Evolutionary conservation across 1,139 yeast species (phyloP), one percentile per base, ranked within the genome.

Genomic region (Geotrichum phurueaensis): DNA sequence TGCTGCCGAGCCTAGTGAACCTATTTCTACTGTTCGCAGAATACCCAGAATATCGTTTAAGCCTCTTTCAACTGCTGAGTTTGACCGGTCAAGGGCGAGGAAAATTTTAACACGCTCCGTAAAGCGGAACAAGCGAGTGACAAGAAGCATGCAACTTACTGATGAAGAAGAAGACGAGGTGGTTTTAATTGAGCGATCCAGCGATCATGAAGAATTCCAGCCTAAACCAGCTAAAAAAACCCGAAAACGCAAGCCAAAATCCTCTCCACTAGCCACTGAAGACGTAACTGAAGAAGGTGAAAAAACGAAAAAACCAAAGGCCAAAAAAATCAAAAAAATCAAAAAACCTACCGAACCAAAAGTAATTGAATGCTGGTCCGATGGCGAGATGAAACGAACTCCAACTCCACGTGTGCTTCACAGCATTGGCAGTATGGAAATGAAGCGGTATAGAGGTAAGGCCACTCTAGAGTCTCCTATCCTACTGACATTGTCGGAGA

Each of bases 401-500:
- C 53, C 58, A 27, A 56, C 56, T 7, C 47, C 33, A 15, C 51
- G 47, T 2, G 31, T 55, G 22, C 36, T 51, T 15, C 45, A 56
- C 29, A 55, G 54, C 22, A 20, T 58, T 20, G 63, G 63, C 15
- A 22, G 18, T 20, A 31, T 60, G 39, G 15, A 20, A 4, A 20
- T 58, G 9, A 43, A 52, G 12, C 51, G 48, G 15, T 59, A 58
- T 50, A 18, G 49, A 31, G 12, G 27, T 3, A 29, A 29, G 5
- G 61, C 61, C 3, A 53, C 61, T 3, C 45, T 61, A 13, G 61
- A 61, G 27, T 45, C 55, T 15, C 63, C 63, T 3, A 23, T 54
- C 22, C 15, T 36, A 15, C 53, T 61, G 39, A 20, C 23, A 13
- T 18, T 59, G 22, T 48, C 57, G 12, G 58, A 58, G 12, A 25